phyloP scores from a whole-genome alignment of 176 grass and related monocot species.

The Avena sativa region DNA sequence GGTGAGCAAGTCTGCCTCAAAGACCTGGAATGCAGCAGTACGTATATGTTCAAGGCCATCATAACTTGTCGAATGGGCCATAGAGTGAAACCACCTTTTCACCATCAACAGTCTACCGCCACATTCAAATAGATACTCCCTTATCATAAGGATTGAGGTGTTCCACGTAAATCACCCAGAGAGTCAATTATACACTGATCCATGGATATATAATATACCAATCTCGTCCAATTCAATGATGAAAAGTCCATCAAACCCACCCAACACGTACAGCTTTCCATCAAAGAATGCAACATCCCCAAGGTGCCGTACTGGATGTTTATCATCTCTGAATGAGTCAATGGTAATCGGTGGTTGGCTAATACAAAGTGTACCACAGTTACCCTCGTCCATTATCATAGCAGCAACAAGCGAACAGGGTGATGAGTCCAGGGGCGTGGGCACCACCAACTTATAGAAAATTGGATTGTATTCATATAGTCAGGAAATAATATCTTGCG shows the following conservation, averaged over 20 bases:
- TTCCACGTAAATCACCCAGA: not conserved
- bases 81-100: not conserved
- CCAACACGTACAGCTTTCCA: slow-evolving; percentile 1
- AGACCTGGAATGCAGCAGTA: not conserved
- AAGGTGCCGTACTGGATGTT: not conserved
- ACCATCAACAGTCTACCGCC: not conserved
- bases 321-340: not conserved
- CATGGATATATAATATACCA: not conserved
- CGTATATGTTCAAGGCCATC: not conserved
- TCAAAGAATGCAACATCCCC: not conserved
- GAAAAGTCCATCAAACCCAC: not conserved
- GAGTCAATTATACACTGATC: not conserved
- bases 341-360: not conserved
- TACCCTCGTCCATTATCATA: not conserved
- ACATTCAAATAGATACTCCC: not conserved
- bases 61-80: not conserved
- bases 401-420: not conserved
- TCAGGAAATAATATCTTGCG: not conserved
- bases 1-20: not conserved
- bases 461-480: not conserved
- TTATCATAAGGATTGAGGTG: not conserved
- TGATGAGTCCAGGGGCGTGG: not conserved
- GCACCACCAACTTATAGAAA: not conserved
- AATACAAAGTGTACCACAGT: not conserved
- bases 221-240: not conserved